Percentiles rank a stretch among this genome's conserved stretches.
Evolutionary conservation across 345 rosid species (phyloP).

Genomic region (Iberis pinnata): DNA sequence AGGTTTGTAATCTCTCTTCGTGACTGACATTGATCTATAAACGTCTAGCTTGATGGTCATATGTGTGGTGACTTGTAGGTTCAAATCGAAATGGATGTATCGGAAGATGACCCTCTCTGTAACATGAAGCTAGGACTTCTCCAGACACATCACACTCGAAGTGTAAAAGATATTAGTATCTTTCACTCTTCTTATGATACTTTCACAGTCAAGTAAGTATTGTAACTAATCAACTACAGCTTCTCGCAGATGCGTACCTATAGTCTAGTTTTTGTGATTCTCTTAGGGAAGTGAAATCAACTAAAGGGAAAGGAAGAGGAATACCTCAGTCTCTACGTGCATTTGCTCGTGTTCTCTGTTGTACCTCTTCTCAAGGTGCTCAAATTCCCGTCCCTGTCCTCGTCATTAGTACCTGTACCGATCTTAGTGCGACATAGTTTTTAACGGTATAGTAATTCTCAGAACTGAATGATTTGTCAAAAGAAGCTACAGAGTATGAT

Average conservation of each 20-base stretch:
- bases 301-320: constrained; percentile 67
- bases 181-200: constrained; percentile 35
- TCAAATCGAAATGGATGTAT: constrained; percentile 42
- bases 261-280: constrained; percentile 10
- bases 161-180: constrained; percentile 34
- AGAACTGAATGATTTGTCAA: constrained; percentile 51
- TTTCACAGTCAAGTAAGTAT: constrained; percentile 66
- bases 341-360: constrained; percentile 62
- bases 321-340: constrained; percentile 82
- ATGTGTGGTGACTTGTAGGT: constrained; percentile 38
- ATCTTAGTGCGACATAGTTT: too few species aligned
- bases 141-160: constrained; percentile 37
- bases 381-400: constrained; percentile 3
- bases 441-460: constrained; percentile 11
- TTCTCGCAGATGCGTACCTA: not conserved
- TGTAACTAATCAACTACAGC: not conserved
- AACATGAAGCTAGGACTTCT: constrained; percentile 51
- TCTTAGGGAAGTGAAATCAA: constrained; percentile 67
- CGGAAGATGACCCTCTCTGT: constrained; percentile 40
- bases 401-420: too few species aligned
- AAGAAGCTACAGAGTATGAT: constrained; percentile 66
- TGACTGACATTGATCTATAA: constrained; percentile 13
- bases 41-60: not conserved
- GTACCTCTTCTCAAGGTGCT: constrained; percentile 50
- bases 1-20: constrained; percentile 44